Percentiles rank a stretch among this genome's conserved stretches.
phyloP scores from a whole-genome alignment of 306 rosid species.

The Dalbergia oliveri region DNA sequence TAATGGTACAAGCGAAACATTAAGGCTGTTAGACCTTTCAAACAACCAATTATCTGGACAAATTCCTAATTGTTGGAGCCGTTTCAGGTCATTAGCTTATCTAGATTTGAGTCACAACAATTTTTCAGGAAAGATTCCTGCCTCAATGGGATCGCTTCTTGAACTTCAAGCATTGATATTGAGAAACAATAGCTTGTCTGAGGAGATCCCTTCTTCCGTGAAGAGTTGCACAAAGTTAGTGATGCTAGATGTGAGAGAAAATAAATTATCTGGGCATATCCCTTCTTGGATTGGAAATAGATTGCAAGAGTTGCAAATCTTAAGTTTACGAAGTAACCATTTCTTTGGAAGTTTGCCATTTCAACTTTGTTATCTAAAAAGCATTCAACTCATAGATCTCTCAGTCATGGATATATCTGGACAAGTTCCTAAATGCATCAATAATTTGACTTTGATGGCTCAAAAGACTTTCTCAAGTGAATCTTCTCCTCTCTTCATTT shows the following conservation, averaged over 20 bases:
- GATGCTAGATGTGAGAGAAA: slow-evolving; percentile 29
- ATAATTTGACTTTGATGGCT: not conserved
- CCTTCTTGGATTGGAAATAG: slow-evolving; percentile 4
- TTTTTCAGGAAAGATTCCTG: not conserved
- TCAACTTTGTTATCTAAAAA: slow-evolving; percentile 7
- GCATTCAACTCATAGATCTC: not conserved
- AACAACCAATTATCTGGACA: not conserved
- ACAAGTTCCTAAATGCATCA: slow-evolving; percentile 18
- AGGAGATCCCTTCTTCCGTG: not conserved
- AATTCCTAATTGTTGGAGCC: slow-evolving; percentile 17
- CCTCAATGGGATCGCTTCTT: slow-evolving; percentile 28
- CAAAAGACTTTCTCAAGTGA: too few species aligned
- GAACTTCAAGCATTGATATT: not conserved
- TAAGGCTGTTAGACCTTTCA: not conserved
- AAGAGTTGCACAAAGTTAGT: not conserved
- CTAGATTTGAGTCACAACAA: slow-evolving; percentile 30
- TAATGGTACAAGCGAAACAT: rapidly evolving
- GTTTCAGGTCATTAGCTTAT: slow-evolving; percentile 2
- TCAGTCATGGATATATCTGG: not conserved
- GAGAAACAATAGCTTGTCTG: slow-evolving; percentile 30
- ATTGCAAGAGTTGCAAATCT: not conserved
- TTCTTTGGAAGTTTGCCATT: slow-evolving; percentile 9
- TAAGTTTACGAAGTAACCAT: not conserved
- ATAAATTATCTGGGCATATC: not conserved
- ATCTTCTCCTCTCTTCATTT: too few species aligned